A percentile compares a stretch with the other conserved stretches of the same genome.
phyloP scores from a whole-genome alignment of 352 stramenopile species.

The Phytophthora lateralis region DNA sequence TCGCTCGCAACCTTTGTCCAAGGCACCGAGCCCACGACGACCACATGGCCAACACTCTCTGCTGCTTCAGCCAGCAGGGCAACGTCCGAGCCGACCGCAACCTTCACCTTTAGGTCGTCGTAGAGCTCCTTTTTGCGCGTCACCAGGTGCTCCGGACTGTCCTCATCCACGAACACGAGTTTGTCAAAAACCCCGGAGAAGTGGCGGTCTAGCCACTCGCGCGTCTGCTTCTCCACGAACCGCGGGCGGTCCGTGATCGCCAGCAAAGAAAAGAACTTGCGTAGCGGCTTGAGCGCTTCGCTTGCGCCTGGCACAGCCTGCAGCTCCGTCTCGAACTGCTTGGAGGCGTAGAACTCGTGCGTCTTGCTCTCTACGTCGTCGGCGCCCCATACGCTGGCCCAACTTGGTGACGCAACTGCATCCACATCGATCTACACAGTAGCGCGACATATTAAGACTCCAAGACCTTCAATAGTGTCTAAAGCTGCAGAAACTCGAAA shows the following conservation, averaged over 20 bases:
- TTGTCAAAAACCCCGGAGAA: constrained; percentile 77
- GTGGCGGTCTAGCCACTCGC: constrained; percentile 73
- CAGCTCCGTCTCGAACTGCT: constrained; percentile 46
- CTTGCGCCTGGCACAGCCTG: constrained; percentile 31
- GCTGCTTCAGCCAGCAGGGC: constrained; percentile 32
- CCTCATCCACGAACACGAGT: constrained; percentile 70
- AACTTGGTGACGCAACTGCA: constrained; percentile 25
- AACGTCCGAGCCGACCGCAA: constrained; percentile 54
- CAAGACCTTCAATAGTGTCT: neutral
- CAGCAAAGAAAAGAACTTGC: constrained; percentile 66
- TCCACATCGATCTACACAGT: constrained; percentile 34
- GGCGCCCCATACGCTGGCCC: constrained; percentile 39
- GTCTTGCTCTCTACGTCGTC: constrained; percentile 39
- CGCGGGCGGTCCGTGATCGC: constrained; percentile 67
- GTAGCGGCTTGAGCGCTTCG: constrained; percentile 59
- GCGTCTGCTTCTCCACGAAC: constrained; percentile 64
- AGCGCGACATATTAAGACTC: neutral
- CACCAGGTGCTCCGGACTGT: constrained; percentile 38
- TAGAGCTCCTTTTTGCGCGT: constrained; percentile 67
- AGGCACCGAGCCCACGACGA: constrained; percentile 62
- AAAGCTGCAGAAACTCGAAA: constrained; percentile 7
- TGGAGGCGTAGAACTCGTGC: constrained; percentile 59
- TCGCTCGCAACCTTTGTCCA: constrained; percentile 36
- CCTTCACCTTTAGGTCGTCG: constrained; percentile 65
- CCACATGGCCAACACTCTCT: constrained; percentile 31